Conservation (phyloP, 176 grass and related monocot genomes). For the Rhynchospora pubera region DNA sequence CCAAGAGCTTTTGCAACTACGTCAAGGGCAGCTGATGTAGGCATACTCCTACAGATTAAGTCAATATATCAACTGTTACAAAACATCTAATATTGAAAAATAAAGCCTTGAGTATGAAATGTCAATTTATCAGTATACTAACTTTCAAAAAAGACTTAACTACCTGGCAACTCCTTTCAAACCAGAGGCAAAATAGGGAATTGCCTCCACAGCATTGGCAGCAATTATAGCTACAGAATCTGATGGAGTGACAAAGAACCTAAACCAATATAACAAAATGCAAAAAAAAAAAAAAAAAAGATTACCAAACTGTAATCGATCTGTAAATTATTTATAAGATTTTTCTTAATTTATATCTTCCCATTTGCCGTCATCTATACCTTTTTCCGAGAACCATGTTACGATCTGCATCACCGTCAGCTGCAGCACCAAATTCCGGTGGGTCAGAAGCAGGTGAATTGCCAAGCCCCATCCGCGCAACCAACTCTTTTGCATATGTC, state of each 20-base stretch:
- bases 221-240: conserved; percentile 99
- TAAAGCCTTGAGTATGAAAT: conserved; percentile 2
- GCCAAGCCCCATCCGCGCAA: conserved; percentile 85
- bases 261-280: conserved; percentile 21
- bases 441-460: conserved; percentile 59
- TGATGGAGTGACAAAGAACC: conserved; percentile 97
- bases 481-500: conserved; percentile 96
- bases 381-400: conserved; percentile 99
- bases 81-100: not conserved
- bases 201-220: conserved; percentile 90
- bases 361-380: conserved; percentile 26
- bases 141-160: not conserved
- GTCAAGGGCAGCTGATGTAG: conserved; percentile 99
- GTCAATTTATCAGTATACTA: conserved; percentile 16
- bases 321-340: not conserved
- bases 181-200: conserved; percentile 92
- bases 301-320: not conserved
- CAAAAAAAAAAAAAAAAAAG: not conserved
- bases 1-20: conserved; percentile 88
- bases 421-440: conserved; percentile 95
- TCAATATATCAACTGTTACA: conserved; percentile 26
- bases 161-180: conserved; percentile 99
- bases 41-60: conserved; percentile 84
- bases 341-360: conserved; percentile 5
- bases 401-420: conserved; percentile 98